A percentile compares a stretch with the other conserved stretches of the same genome.
phyloP scores from a whole-genome alignment of 1,139 yeast species.

The Pneumocystis sp. region DNA sequence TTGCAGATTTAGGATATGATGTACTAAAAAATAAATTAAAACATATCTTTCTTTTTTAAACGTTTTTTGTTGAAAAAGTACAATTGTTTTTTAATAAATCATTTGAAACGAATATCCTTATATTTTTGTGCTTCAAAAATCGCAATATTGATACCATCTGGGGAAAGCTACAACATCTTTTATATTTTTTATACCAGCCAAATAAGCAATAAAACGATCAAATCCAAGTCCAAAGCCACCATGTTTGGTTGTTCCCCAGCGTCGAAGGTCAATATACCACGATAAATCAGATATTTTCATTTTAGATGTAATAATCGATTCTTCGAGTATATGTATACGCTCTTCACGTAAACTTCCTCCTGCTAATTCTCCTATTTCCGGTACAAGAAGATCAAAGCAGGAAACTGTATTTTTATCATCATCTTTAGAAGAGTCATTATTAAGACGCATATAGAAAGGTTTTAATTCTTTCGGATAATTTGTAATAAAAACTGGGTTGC shows the following conservation, averaged over 20 bases:
- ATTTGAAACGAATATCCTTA: not conserved
- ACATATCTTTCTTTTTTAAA: too few species aligned
- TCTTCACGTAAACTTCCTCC: conserved; percentile 93
- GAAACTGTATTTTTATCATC: conserved; percentile 49
- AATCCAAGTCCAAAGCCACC: conserved; percentile 97
- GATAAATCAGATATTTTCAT: conserved; percentile 34
- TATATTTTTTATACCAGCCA: conserved; percentile 58
- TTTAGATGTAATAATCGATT: conserved; percentile 32
- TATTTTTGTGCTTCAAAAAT: conserved; percentile 24
- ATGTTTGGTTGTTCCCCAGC: conserved; percentile 74
- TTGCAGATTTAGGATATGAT: too few species aligned
- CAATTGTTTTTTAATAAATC: too few species aligned
- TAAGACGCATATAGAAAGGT: conserved; percentile 75
- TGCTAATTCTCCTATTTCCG: conserved; percentile 87
- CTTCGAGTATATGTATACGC: conserved; percentile 32
- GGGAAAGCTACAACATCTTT: conserved; percentile 83
- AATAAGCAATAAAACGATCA: conserved; percentile 64
- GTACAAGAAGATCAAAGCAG: conserved; percentile 76
- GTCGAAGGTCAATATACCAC: conserved; percentile 69
- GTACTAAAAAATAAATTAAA: too few species aligned
- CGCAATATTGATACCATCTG: conserved; percentile 36
- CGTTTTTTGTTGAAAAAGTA: too few species aligned
- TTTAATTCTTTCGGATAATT: conserved; percentile 69
- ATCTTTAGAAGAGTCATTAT: conserved; percentile 18
- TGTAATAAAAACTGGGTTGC: conserved; percentile 74